Evolutionary conservation across 2,329 filamentous ascomycete species (phyloP), one percentile per base, ranked within the genome.

Genomic region (Exophiala spinifera): DNA sequence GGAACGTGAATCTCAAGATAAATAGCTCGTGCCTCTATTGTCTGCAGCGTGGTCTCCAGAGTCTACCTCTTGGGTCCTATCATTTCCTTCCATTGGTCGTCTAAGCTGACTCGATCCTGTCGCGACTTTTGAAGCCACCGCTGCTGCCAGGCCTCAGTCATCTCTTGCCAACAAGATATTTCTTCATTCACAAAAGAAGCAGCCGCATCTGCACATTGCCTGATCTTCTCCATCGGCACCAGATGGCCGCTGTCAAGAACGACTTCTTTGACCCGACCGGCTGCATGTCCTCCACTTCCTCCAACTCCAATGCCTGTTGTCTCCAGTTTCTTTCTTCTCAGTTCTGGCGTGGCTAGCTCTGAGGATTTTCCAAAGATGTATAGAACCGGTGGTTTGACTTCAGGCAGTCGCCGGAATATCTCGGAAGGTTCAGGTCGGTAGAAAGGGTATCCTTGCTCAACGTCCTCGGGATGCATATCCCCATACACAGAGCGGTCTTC

Each of bases 281-380:
- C 79, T n/a, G 39, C 87, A 81, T 15, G 88, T 82, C 70, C 71
- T 17, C 71, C 72, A 63, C 71, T 67, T 48, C 76, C 67, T 19
- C 76, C 68, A 46, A 73, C 20, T 44, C 74, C 62, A 33, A 61
- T 53, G 33, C 74, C 66, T 40, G 75, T 65, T 37, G 64, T 76
- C 2, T 69, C 61, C 39, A 77, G 62, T 59, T 75, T 76, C 28
- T 72, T 70, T 15, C 68, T 65, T 39, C 70, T 68, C 66, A 70
- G 66, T 28, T 66, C 62, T 6, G 73, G 69, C 1, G 61, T 54
- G 44, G 67, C 72, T 64, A 76, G 67, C 31, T 71, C 67, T 10
- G 73, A 76, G 47, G 70, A 67, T 3, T 67, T 70, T 20, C 65
- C 75, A 55, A 74, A 74, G 44, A 76, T 66, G 56, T 74, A 78